Evolutionary conservation across 164 flowering plant species (phyloP).

Genomic region (Malania oleifera): DNA sequence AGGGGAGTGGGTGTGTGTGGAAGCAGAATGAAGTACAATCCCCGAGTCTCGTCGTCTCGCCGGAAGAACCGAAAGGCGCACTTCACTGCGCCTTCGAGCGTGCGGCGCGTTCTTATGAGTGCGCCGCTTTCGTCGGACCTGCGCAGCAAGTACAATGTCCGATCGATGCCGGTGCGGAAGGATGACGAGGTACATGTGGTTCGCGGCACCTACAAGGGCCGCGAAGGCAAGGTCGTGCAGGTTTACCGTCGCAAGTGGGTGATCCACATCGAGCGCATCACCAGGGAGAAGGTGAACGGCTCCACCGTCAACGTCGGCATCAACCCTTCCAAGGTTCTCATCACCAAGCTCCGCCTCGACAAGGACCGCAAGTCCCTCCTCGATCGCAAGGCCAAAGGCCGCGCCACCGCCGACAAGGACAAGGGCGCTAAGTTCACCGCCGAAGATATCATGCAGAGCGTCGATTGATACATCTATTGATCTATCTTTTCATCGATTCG

Average conservation of each 20-base stretch:
- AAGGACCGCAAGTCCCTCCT: constrained; percentile 29
- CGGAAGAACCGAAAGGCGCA: constrained; percentile 75
- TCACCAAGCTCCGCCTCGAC: constrained; percentile 65
- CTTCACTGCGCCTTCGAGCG: constrained; percentile 76
- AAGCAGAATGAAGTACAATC: constrained; percentile 83
- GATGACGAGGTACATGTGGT: constrained; percentile 85
- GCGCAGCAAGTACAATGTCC: constrained; percentile 61
- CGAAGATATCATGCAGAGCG: constrained; percentile 59
- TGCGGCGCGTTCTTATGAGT: constrained; percentile 60
- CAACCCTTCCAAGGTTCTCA: constrained; percentile 62
- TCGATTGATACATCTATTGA: constrained; percentile 26
- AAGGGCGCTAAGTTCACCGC: constrained; percentile 73
- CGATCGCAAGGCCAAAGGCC: constrained; percentile 31
- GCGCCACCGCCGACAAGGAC: constrained; percentile 52
- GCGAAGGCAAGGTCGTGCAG: constrained; percentile 78
- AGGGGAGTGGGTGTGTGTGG: too few species aligned
- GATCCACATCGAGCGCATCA: constrained; percentile 57
- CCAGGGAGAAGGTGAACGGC: constrained; percentile 33
- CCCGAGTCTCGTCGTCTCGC: constrained; percentile 56
- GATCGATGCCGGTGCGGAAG: constrained; percentile 76
- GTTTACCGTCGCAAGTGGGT: constrained; percentile 83
- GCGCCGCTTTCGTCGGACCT: constrained; percentile 67
- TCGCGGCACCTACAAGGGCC: constrained; percentile 74
- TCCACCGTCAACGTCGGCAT: constrained; percentile 34
- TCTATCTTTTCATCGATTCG: too few species aligned